Conservation (phyloP, 768 basidiomycete genomes). For the Sporobolomyces pararoseus region DNA sequence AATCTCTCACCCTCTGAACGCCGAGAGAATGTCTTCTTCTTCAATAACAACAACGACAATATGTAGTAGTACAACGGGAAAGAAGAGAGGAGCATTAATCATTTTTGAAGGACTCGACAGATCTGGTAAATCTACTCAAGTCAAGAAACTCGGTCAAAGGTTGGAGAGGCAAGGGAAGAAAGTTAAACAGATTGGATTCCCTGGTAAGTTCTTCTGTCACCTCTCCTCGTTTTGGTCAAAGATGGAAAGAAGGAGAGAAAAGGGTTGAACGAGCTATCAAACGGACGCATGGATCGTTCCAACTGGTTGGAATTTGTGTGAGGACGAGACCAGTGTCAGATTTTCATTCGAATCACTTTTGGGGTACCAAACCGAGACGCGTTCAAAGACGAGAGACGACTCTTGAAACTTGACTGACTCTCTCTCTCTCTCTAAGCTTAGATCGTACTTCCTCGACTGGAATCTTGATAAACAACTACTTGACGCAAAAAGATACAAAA, state of each 20-base stretch:
- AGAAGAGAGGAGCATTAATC: constrained; percentile 69
- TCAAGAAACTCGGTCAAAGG: constrained; percentile 58
- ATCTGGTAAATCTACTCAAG: constrained; percentile 91
- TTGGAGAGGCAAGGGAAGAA: constrained; percentile 52
- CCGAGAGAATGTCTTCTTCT: neutral
- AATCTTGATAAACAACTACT: constrained; percentile 85
- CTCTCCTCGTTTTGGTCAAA: neutral
- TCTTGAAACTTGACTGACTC: neutral
- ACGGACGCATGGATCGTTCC: neutral
- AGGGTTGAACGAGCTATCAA: neutral
- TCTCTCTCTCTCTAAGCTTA: constrained; percentile 50
- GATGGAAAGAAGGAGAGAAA: neutral
- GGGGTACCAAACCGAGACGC: too few species aligned
- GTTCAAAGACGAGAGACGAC: too few species aligned
- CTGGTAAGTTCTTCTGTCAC: constrained; percentile 57
- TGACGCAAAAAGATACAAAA: constrained; percentile 68
- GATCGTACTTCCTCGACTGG: constrained; percentile 89
- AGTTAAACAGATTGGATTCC: constrained; percentile 67
- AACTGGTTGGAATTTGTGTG: neutral
- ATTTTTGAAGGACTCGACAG: constrained; percentile 94
- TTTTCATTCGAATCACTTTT: too few species aligned
- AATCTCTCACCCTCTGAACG: neutral
- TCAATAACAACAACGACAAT: neutral
- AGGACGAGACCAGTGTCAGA: too few species aligned
- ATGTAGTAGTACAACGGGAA: neutral